Percentiles rank a stretch among this genome's conserved stretches.
Evolutionary conservation across 768 basidiomycete genomes (phyloP).

Genomic region (Boletus pseudopeckii): DNA sequence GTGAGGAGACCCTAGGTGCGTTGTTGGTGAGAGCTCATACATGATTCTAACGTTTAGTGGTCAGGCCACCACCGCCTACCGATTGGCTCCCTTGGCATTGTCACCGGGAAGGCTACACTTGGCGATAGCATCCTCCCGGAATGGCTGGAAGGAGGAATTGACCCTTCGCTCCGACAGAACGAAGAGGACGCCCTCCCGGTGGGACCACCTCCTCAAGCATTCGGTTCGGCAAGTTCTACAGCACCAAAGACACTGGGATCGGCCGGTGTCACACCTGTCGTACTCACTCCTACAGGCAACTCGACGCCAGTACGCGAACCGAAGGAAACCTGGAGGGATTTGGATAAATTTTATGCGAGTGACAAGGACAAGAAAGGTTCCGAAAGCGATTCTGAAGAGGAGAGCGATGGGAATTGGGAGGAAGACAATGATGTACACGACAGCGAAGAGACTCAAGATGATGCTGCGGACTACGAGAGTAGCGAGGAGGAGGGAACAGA

Average conservation of each 20-base stretch:
- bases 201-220: slow-evolving; percentile 35
- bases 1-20: slow-evolving; percentile 35
- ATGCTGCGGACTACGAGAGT: slow-evolving; percentile 19
- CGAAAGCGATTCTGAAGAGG: slow-evolving; percentile 28
- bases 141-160: slow-evolving; percentile 87
- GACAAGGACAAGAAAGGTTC: slow-evolving; percentile 34
- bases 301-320: slow-evolving; percentile 46
- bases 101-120: slow-evolving; percentile 52
- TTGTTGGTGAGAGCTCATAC: not conserved
- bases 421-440: slow-evolving; percentile 26
- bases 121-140: slow-evolving; percentile 57
- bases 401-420: slow-evolving; percentile 32
- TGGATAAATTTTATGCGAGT: slow-evolving; percentile 74
- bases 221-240: slow-evolving; percentile 37
- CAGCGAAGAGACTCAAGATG: slow-evolving; percentile 30
- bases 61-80: slow-evolving; percentile 39
- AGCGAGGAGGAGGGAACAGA: slow-evolving; percentile 21
- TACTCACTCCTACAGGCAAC: slow-evolving; percentile 53
- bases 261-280: slow-evolving; percentile 41
- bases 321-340: slow-evolving; percentile 50
- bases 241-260: slow-evolving; percentile 29
- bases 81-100: slow-evolving; percentile 65
- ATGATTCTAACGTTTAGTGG: slow-evolving; percentile 2
- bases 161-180: slow-evolving; percentile 67
- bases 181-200: slow-evolving; percentile 47